Base-by-base conservation (phyloP, 768 basidiomycete genomes). In the Termitomyces sp. region DNA sequence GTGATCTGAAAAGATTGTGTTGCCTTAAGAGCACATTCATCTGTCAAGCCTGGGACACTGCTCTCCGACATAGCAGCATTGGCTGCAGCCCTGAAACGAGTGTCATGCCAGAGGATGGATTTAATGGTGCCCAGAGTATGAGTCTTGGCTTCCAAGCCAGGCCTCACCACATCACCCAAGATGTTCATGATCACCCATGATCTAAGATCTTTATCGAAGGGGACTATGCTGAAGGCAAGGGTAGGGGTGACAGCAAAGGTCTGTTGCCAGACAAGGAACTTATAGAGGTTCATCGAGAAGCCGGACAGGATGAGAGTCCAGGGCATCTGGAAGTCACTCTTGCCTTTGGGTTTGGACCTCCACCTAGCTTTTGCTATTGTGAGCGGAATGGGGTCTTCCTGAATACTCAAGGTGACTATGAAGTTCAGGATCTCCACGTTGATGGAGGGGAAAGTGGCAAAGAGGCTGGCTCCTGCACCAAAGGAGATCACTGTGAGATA, bases 141-240 rank as follows among this genome's bases (percentile, higher is more conserved):
- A 23, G n/a, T 55, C 20, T 0, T 20, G 16, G 10, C 43, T 1
- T 44, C 33, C 12, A 2, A 12, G 9, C 55, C 32, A 18, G 46
- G n/a, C n/a, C 46, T 38, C 3, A 61, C 60, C 2, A 55, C 50
- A 47, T 46, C 54, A 18, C 60, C 55, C 9, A 49, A 56, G 3
- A 61, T 56, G 50, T 61, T 61, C 35, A 46, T 53, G 35, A 61
- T 56, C 13, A 61, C 50, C 41, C 60, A 61, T 0, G 50, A 56
- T 28, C 23, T 28, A n/a, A 56, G 40, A 3, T 33, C 36, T n/a
- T 26, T 56, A n/a, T 56, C 18, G 26, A 61, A 61, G 14, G 50
- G 44, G 47, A 61, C 16, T 20, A 52, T 32, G 23, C 18, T 44
- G 20, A 61, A 61, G 10, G 55, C 35, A 20, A 61, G 55, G 3